phyloP scores from a whole-genome alignment of 441 rosid species.

The Eruca vesicaria region DNA sequence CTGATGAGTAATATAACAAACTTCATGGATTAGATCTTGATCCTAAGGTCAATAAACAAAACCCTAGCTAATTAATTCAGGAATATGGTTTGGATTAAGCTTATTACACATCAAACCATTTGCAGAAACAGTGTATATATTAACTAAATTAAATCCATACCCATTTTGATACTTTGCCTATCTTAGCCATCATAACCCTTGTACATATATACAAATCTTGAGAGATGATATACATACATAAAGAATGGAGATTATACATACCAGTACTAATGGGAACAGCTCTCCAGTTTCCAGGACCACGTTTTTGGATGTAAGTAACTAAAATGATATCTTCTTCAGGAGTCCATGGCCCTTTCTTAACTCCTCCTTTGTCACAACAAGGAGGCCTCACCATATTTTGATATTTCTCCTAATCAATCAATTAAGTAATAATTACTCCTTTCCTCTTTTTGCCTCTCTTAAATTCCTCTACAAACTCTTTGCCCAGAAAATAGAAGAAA shows the following conservation, averaged over 20 bases:
- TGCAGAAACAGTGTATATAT: neutral
- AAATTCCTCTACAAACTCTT: conserved; percentile 3
- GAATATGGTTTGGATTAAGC: neutral
- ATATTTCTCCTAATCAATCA: neutral
- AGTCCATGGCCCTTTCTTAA: conserved; percentile 98
- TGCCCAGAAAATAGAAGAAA: conserved; percentile 13
- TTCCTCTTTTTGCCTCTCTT: neutral
- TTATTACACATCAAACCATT: neutral
- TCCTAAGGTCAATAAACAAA: neutral
- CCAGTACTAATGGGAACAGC: conserved; percentile 84
- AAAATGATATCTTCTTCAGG: conserved; percentile 93
- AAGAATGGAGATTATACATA: conserved; percentile 21
- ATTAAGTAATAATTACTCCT: neutral
- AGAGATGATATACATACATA: neutral
- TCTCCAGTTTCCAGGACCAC: conserved; percentile 97
- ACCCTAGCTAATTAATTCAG: neutral
- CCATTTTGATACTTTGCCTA: neutral
- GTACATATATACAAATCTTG: neutral
- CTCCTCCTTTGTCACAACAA: conserved; percentile 82
- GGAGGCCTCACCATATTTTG: conserved; percentile 84
- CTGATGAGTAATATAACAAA: neutral
- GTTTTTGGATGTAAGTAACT: conserved; percentile 88
- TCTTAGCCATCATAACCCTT: neutral
- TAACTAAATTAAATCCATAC: neutral
- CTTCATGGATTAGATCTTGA: neutral